Base-by-base conservation (phyloP, 176 grass and related monocot species). In the Urochloa ruziziensis region DNA sequence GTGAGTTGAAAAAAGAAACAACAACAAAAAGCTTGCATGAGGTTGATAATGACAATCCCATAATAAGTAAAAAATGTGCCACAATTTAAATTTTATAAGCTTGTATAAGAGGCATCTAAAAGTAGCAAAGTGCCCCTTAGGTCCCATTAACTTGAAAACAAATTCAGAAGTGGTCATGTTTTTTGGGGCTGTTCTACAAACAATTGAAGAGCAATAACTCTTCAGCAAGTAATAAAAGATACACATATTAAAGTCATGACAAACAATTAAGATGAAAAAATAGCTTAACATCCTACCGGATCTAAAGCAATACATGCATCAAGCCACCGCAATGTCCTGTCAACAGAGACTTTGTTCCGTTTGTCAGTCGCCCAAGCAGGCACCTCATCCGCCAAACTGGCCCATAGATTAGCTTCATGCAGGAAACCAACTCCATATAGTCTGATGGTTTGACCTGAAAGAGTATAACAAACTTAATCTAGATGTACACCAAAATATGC, bases 371-470 rank as follows among this genome's bases (percentile, higher is more conserved):
- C 91, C 96, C 96, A 98, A 59, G 88, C 87, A 39, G 96, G 96
- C 66, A 93, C 92, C 91, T 98, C 96, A 84, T 98, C 96, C 23
- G 92, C 92, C 53, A 98, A 78, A 77, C 91, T 95, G 63, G 92
- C 89, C 92, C 92, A 98, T 58, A 98, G 74, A 73, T 98, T 86
- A 66, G 92, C 67, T 83, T 91, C 86, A 94, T 84, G 48, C 88
- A 86, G 60, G 89, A 88, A 90, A 98, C 86, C 53, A 91, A 82
- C n/a, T 98, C 92, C 96, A 95, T 87, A 67, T 98, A 98, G 30
- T 93, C 89, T 70, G 87, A 84, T 8, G 96, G 92, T 61, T 93
- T 98, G 30, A 98, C 84, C 96, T 98, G 70, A 37, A 67, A 67
- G 15, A 73, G 4, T 75, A 36, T 7, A 78, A 46, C n/a, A 39